These are phyloP conservation scores for Rutstroemia sp. DNA, from an alignment of 2,329 filamentous ascomycete species.

Conservation along the genomic window DNA sequence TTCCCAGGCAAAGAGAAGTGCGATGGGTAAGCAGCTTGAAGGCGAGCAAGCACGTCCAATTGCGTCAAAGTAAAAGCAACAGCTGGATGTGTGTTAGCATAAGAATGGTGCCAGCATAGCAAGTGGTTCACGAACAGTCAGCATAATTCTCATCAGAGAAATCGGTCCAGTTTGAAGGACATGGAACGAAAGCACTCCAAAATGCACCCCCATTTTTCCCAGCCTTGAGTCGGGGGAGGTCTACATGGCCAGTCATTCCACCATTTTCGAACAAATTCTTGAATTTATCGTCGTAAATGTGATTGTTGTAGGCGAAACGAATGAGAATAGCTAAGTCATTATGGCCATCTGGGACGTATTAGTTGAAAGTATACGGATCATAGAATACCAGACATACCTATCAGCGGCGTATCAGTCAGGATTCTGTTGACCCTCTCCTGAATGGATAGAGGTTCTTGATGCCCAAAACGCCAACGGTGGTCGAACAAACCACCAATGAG, in stretches of 20 bases:
- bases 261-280: slow-evolving; percentile 67
- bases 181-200: slow-evolving; percentile 81
- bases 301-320: slow-evolving; percentile 60
- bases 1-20: slow-evolving; percentile 60
- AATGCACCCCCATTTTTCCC: slow-evolving; percentile 80
- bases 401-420: slow-evolving; percentile 39
- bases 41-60: slow-evolving; percentile 63
- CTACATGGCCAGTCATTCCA: slow-evolving; percentile 62
- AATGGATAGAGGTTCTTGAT: slow-evolving; percentile 20
- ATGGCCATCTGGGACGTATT: slow-evolving; percentile 62
- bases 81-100: slow-evolving; percentile 30
- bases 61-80: slow-evolving; percentile 65
- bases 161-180: slow-evolving; percentile 64
- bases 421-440: slow-evolving; percentile 36
- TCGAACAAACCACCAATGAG: neutral
- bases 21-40: slow-evolving; percentile 56
- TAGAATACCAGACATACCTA: slow-evolving; percentile 30
- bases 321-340: slow-evolving; percentile 78
- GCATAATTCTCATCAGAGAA: slow-evolving; percentile 69
- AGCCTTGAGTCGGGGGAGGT: slow-evolving; percentile 64
- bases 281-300: slow-evolving; percentile 70
- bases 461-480: slow-evolving; percentile 4
- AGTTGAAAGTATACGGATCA: neutral
- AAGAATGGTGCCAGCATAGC: neutral
- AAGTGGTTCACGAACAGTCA: slow-evolving; percentile 42